Conservation (phyloP, 2,329 filamentous ascomycete genomes). For the Pseudogymnoascus sp. region DNA sequence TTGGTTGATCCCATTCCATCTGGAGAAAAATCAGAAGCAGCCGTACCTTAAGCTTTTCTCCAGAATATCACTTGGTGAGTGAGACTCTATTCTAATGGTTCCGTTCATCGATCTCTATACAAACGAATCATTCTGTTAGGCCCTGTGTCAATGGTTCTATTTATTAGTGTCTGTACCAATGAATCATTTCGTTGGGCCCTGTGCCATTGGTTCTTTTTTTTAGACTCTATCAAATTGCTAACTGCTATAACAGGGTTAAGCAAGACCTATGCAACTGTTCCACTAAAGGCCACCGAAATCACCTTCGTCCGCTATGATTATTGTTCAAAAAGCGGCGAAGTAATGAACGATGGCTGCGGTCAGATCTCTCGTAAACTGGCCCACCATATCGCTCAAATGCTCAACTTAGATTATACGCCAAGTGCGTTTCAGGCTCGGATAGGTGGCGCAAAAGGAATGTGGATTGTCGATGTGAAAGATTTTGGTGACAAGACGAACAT, state of each 20-base stretch:
- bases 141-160: background rate
- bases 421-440: slow-evolving; percentile 63
- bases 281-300: slow-evolving; percentile 42
- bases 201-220: background rate
- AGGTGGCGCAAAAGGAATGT: slow-evolving; percentile 67
- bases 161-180: background rate
- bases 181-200: background rate
- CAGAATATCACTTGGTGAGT: slow-evolving; percentile 45
- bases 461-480: slow-evolving; percentile 52
- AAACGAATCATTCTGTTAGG: background rate
- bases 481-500: slow-evolving; percentile 51
- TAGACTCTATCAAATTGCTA: background rate
- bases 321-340: slow-evolving; percentile 32
- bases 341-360: slow-evolving; percentile 62
- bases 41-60: slow-evolving; percentile 50
- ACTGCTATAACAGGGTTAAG: slow-evolving; percentile 11
- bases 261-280: slow-evolving; percentile 39
- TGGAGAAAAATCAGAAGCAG: slow-evolving; percentile 38
- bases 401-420: slow-evolving; percentile 48
- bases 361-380: slow-evolving; percentile 56
- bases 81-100: background rate
- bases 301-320: slow-evolving; percentile 32
- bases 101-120: background rate
- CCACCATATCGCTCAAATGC: slow-evolving; percentile 38
- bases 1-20: slow-evolving; percentile 40